Percentiles rank a stretch among this genome's conserved stretches.
Evolutionary conservation across 73 alveolate genomes (phyloP).

Genomic region (Tetrahymena borealis): DNA sequence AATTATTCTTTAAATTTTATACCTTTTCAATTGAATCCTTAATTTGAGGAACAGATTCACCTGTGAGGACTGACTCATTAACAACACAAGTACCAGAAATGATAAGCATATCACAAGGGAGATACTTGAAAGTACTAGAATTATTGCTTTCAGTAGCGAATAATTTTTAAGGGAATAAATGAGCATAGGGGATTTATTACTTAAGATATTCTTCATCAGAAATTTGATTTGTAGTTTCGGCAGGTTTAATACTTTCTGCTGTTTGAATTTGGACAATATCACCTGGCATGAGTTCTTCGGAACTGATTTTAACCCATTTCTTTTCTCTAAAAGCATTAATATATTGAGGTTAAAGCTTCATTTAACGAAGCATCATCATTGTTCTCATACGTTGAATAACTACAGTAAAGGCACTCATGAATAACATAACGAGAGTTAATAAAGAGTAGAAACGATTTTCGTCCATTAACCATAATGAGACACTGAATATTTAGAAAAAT

Average conservation of each 20-base stretch:
- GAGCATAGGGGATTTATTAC: conserved; percentile 16
- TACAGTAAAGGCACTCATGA: conserved; percentile 85
- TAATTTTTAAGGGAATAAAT: conserved; percentile 16
- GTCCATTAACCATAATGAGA: conserved; percentile 92
- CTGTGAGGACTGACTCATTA: conserved; percentile 92
- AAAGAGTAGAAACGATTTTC: conserved; percentile 93
- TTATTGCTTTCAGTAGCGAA: conserved; percentile 14
- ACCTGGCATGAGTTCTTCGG: conserved; percentile 87
- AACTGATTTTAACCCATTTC: conserved; percentile 67
- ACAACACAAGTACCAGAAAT: conserved; percentile 84
- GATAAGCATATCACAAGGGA: conserved; percentile 77
- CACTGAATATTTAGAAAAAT: conserved; percentile 92
- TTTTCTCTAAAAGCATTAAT: conserved; percentile 66
- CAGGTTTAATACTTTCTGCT: conserved; percentile 57
- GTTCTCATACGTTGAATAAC: conserved; percentile 90
- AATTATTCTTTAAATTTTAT: conserved; percentile 81
- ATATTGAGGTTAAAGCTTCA: conserved; percentile 86
- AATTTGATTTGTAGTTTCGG: conserved; percentile 19
- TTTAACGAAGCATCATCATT: conserved; percentile 83
- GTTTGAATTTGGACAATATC: conserved; percentile 67
- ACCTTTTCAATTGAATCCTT: conserved; percentile 79
- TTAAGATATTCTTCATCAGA: conserved; percentile 47
- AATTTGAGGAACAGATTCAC: conserved; percentile 88
- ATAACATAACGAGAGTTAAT: conserved; percentile 79
- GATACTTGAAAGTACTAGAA: conserved; percentile 44